These are phyloP conservation scores for Fusarium nodosum DNA, from an alignment of 2,329 filamentous ascomycete species.

Conservation along the genomic window DNA sequence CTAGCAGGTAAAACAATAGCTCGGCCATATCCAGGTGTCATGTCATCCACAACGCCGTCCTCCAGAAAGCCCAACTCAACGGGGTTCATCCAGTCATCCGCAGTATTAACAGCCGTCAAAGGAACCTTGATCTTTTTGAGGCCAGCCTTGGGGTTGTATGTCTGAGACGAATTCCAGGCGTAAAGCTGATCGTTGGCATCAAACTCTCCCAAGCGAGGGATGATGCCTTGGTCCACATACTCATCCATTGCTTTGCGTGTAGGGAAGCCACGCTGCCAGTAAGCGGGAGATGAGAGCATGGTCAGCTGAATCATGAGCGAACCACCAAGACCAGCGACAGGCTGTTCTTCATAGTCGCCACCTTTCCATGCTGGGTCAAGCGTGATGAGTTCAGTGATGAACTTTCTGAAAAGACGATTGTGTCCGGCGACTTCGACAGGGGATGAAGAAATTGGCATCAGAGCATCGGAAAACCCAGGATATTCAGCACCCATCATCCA, in stretches of 20 bases:
- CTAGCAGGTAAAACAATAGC: constrained; percentile 9
- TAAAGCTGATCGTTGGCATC: constrained; percentile 34
- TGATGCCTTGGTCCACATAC: constrained; percentile 7
- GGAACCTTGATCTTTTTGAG: constrained; percentile 23
- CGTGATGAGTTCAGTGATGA: constrained; percentile 29
- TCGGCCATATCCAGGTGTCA: constrained; percentile 13
- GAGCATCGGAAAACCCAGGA: constrained; percentile 5
- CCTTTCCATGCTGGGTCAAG: constrained; percentile 26
- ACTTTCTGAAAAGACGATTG: constrained; percentile 27
- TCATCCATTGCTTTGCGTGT: constrained; percentile 18
- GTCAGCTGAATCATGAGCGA: constrained; percentile 22
- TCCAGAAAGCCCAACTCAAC: constrained; percentile 18
- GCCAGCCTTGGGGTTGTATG: constrained; percentile 6
- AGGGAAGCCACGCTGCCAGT: constrained; percentile 18
- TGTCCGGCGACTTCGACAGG: constrained; percentile 29
- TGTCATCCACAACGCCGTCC: constrained; percentile 1
- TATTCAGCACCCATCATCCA: constrained; percentile 29
- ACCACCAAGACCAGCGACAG: constrained; percentile 6
- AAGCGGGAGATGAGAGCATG: constrained; percentile 27
- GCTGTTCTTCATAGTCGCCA: constrained; percentile 14
- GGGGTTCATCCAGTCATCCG: constrained; percentile 33
- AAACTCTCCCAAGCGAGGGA: constrained; percentile 2
- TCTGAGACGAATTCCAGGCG: constrained; percentile 28
- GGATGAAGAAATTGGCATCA: constrained; percentile 29
- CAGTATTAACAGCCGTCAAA: constrained; percentile 31